These are phyloP conservation scores for Mrakia frigida DNA, from an alignment of 768 basidiomycete species.

Conservation along the genomic window DNA sequence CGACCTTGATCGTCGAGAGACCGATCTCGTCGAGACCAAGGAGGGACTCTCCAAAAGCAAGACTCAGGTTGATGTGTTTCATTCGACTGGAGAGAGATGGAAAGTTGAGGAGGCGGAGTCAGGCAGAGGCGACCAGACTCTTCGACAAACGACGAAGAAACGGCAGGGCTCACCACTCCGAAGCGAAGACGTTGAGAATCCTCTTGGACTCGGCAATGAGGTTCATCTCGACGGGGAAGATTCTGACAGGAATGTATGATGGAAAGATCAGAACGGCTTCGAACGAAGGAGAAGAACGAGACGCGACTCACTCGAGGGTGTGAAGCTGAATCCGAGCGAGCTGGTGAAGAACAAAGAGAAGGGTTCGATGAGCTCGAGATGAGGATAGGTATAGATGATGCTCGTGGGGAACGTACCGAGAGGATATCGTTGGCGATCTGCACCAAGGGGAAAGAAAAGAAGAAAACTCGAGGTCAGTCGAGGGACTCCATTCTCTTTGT, in stretches of 20 bases:
- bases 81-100: conserved; percentile 24
- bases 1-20: conserved; percentile 29
- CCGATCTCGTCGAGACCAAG: conserved; percentile 41
- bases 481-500: too few relatives aligned
- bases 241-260: conserved; percentile 17
- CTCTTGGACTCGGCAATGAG: conserved; percentile 41
- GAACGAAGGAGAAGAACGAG: not conserved
- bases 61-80: conserved; percentile 44
- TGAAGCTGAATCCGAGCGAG: conserved; percentile 30
- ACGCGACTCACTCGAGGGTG: conserved; percentile 29
- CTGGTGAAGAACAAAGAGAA: conserved; percentile 36
- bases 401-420: conserved; percentile 31
- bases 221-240: conserved; percentile 41
- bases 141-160: not conserved
- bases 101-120: not conserved
- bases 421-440: conserved; percentile 47
- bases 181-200: conserved; percentile 45
- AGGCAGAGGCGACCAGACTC: not conserved
- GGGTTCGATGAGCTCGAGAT: not conserved
- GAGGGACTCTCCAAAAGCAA: conserved; percentile 42
- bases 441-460: not conserved
- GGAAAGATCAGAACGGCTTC: not conserved
- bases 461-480: not conserved
- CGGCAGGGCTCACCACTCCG: conserved; percentile 39
- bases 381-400: not conserved